Conservation (phyloP, 1,284 basidiomycete species). For the Cronartium quercuum region DNA sequence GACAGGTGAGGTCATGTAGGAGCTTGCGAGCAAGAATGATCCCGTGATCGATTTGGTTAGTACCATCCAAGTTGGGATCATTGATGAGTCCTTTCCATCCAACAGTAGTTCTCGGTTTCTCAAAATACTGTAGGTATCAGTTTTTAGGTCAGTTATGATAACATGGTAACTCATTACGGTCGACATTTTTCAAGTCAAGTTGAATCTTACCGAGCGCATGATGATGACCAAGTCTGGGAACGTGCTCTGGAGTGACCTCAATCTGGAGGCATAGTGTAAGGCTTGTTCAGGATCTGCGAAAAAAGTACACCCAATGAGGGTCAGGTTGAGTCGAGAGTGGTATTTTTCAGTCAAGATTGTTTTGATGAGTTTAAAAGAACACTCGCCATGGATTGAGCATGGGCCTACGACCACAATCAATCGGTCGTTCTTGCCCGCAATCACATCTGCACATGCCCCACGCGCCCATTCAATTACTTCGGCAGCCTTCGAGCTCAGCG, state of each 20-base stretch:
- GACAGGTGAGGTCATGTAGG: constrained; percentile 74
- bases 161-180: background rate
- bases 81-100: constrained; percentile 99
- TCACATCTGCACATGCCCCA: constrained; percentile 66
- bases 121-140: constrained; percentile 54
- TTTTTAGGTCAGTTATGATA: constrained; percentile 41
- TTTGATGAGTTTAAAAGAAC: too few species aligned
- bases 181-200: background rate
- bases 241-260: constrained; percentile 51
- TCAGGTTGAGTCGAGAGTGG: too few species aligned
- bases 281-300: background rate
- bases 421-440: constrained; percentile 75
- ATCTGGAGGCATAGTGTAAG: background rate
- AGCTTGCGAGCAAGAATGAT: constrained; percentile 82
- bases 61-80: constrained; percentile 72
- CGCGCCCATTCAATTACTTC: constrained; percentile 72
- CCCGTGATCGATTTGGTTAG: constrained; percentile 91
- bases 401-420: constrained; percentile 87
- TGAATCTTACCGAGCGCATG: constrained; percentile 63
- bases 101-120: constrained; percentile 78
- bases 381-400: constrained; percentile 74
- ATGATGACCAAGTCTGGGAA: constrained; percentile 75
- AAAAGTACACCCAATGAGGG: too few species aligned
- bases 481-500: constrained; percentile 53
- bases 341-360: too few species aligned